A percentile compares a stretch with the other conserved stretches of the same genome.
Evolutionary conservation across 2,329 filamentous ascomycete genomes (phyloP).

Genomic region (Aspergillus novoparasiticus): DNA sequence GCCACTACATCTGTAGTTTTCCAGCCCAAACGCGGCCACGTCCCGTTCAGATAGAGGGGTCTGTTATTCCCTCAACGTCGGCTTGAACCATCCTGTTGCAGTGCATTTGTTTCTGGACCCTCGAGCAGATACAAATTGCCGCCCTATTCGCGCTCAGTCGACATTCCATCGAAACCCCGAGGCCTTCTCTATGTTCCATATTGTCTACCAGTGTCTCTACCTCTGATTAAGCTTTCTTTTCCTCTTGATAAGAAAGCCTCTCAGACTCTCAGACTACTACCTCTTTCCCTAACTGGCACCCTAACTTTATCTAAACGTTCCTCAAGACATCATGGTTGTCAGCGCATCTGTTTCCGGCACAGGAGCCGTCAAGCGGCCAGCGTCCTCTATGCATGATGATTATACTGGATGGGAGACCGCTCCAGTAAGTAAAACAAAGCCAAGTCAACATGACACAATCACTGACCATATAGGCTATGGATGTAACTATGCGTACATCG

Average conservation of each 20-base stretch:
- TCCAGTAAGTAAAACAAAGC: slow-evolving; percentile 28
- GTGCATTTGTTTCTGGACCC: background rate
- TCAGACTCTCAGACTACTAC: background rate
- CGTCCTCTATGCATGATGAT: slow-evolving; percentile 32
- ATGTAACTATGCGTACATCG: slow-evolving; percentile 25
- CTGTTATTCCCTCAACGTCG: background rate
- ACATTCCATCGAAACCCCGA: background rate
- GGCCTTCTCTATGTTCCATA: background rate
- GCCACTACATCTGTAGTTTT: slow-evolving; percentile 3
- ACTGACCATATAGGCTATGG: slow-evolving; percentile 29
- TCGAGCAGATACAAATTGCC: slow-evolving; percentile 2
- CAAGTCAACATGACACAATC: background rate
- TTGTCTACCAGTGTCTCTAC: background rate
- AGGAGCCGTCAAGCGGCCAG: slow-evolving; percentile 34
- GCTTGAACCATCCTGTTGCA: background rate
- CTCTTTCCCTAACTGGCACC: background rate
- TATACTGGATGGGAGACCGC: slow-evolving; percentile 31
- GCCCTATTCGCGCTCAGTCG: background rate
- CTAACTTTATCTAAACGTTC: background rate
- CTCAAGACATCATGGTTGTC: slow-evolving; percentile 31
- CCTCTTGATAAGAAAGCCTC: background rate
- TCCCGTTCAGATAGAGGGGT: background rate
- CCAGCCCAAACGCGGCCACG: slow-evolving; percentile 6
- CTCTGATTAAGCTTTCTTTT: background rate
- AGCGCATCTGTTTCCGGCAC: slow-evolving; percentile 25